These are phyloP conservation scores for Brassica rapa DNA, from an alignment of 345 rosid species.

Conservation along the genomic window DNA sequence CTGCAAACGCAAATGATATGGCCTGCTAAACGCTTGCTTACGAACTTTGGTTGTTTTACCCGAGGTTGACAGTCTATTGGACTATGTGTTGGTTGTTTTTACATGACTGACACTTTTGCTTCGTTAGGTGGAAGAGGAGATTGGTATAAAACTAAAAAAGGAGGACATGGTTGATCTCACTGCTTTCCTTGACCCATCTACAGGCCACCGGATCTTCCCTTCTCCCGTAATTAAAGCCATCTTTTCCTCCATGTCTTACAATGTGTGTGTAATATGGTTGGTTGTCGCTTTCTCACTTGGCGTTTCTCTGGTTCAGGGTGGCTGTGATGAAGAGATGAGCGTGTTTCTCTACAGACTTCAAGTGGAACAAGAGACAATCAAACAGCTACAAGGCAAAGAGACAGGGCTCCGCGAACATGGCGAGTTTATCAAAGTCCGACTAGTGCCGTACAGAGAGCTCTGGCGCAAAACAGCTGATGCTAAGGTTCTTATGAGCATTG, in stretches of 20 bases:
- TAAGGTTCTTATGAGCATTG: conserved; percentile 67
- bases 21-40: neutral
- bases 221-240: conserved; percentile 57
- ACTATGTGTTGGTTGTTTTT: neutral
- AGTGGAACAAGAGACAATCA: conserved; percentile 60
- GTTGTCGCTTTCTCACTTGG: neutral
- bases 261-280: neutral
- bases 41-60: neutral
- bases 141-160: conserved; percentile 64
- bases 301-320: conserved; percentile 57
- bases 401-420: conserved; percentile 73
- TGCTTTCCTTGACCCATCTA: conserved; percentile 72
- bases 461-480: conserved; percentile 83
- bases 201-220: conserved; percentile 66
- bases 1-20: neutral
- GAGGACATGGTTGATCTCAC: conserved; percentile 89
- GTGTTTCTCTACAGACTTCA: conserved; percentile 59
- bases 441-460: conserved; percentile 62
- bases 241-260: neutral
- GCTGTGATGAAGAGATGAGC: conserved; percentile 89
- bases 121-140: conserved; percentile 85
- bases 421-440: conserved; percentile 75
- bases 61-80: neutral
- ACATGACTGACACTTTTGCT: conserved; percentile 1
- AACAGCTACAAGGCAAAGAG: conserved; percentile 77